A percentile compares a stretch with the other conserved stretches of the same genome.
Evolutionary conservation across 495 filamentous ascomycete species (phyloP).

Genomic region (Neurospora sp.): DNA sequence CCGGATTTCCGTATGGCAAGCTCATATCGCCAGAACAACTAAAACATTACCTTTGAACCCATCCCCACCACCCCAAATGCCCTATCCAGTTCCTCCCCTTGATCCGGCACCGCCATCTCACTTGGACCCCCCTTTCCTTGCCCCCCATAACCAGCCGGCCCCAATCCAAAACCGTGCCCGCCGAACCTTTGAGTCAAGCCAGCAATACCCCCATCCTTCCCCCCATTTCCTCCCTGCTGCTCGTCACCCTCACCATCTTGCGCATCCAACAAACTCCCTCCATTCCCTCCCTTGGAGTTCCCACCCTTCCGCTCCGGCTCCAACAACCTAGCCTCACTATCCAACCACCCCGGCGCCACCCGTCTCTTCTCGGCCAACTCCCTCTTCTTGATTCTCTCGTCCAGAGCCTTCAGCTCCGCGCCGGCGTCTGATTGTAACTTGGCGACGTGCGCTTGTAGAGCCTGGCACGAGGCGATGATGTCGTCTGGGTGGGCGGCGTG

Average conservation of each 20-base stretch:
- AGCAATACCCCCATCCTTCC: neutral
- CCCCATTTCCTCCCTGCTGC: slow-evolving; percentile 14
- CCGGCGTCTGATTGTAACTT: slow-evolving; percentile 54
- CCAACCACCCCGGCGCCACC: slow-evolving; percentile 88
- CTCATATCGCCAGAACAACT: neutral
- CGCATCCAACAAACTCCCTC: neutral
- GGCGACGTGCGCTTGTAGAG: slow-evolving; percentile 63
- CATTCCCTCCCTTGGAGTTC: neutral
- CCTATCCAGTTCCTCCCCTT: slow-evolving; percentile 77
- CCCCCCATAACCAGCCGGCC: slow-evolving; percentile 1
- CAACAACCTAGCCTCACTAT: slow-evolving; percentile 74
- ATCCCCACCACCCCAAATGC: slow-evolving; percentile 66
- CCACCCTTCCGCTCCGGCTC: slow-evolving; percentile 51
- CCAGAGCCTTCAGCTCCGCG: slow-evolving; percentile 55
- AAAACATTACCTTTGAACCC: slow-evolving; percentile 4
- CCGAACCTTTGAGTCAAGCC: neutral
- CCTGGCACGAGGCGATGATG: slow-evolving; percentile 68
- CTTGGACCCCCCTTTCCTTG: slow-evolving; percentile 28
- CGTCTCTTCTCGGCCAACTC: slow-evolving; percentile 88
- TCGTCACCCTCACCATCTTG: neutral
- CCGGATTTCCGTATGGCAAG: neutral
- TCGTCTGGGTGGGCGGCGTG: slow-evolving; percentile 73
- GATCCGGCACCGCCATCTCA: slow-evolving; percentile 39
- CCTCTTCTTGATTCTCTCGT: slow-evolving; percentile 56
- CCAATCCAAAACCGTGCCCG: neutral